Base-by-base conservation (phyloP, 2,329 filamentous ascomycete genomes). In the Neofusicoccum kwambonambiense region DNA sequence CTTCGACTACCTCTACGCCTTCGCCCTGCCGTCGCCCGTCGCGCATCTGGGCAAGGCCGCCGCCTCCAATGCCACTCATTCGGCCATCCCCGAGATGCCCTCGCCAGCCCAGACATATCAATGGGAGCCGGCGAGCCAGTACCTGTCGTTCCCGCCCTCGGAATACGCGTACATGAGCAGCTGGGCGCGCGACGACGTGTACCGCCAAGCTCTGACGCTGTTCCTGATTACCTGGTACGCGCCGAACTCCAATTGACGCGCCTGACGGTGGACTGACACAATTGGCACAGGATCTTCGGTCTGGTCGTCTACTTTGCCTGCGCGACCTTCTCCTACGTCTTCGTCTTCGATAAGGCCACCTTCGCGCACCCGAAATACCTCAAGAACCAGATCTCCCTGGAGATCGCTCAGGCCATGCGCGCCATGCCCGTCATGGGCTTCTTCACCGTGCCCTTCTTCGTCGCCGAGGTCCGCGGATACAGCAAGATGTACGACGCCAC, bases 321-420 rank as follows among this genome's bases (percentile, higher is more conserved):
- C 75, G 91, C 93, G 3, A 84, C 89, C 5, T 83, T 96, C 17
- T 97, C 93, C 15, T 98, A 96, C 80, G 72, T 89, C 73, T 90
- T 97, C 80, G 84, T 97, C 74, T 97, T 97, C 81, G 93, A 97
- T 80, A 95, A 97, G 79, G 86, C 87, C 47, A 95, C 91, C 50
- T 88, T 94, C 79, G 83, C 92, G 61, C 94, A 98, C 77, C 94
- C 94, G 54, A 95, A 95, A 75, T 98, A 94, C 78, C 89, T 97
- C 74, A 96, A 95, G 81, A 94, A 97, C 79, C 94, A 97, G 78
- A 89, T 97, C 68, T 82, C 84, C 66, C 86, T 93, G 72, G 94
- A 98, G 77, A 97, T 98, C 73, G 82, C 83, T 68, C 92, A 96
- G 80, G 88, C 93, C 68, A 87, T 89, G 79, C 77, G 79, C 52